Evolutionary conservation across 495 filamentous ascomycete genomes (phyloP), one percentile per base, ranked within the genome.

Genomic region (Hypomontagnella submonticulosa): DNA sequence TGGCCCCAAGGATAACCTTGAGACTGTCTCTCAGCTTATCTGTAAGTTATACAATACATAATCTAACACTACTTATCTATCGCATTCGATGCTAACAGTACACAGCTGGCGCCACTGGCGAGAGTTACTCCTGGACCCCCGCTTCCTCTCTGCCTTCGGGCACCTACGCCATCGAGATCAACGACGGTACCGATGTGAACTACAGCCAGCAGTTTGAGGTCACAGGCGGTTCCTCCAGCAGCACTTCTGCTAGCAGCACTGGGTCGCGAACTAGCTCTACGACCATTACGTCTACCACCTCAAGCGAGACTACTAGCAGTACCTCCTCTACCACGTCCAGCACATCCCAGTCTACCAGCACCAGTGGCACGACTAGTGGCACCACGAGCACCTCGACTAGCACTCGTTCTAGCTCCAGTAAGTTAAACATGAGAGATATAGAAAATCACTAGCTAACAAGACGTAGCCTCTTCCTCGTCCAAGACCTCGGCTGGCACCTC

Each of bases 101-200:
- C 23, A 30, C 53, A 80, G 73, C 74, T 16, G 68, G 57, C 18
- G 61, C 47, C 15, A 71, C 72, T 46, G 75, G 67, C 33, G 53
- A 37, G 47, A 71, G 70, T 46, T 79, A 73, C 74, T 76, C 66
- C 50, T 80, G 67, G 67, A 69, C 67, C 32, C 63, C 70, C 9
- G 72, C 73, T 42, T n/a, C 67, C 9, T 66, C 59, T 49, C 57
- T 76, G 12, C 63, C 78, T 55, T 71, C 76, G 12, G 81, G 71
- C 63, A 74, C 68, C 23, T 83, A 82, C 54, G 79, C 78, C 66
- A 67, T 83, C 61, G 62, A 74, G 71, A 79, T 83, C 69, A 75
- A 72, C 43, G 66, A 69, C 34, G 71, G 44, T 30, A 52, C 27
- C 20, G 69, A 73, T 15, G 58, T 64, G 52, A 83, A 83, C 79